Conservation (phyloP, 495 filamentous ascomycete species). For the Rostrohypoxylon terebratum region DNA sequence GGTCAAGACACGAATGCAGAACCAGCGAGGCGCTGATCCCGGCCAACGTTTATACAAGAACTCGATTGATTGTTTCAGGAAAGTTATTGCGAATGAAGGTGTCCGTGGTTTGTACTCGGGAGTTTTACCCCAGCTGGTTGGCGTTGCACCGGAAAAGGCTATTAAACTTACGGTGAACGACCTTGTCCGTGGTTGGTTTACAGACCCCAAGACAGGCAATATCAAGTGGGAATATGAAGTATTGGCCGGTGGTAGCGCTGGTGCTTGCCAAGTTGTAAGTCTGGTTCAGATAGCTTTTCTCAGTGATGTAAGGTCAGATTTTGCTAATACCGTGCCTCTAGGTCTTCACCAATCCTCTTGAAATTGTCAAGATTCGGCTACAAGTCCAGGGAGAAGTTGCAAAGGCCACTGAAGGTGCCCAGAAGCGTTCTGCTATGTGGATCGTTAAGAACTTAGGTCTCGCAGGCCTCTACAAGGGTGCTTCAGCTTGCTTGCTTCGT, state of each 20-base stretch:
- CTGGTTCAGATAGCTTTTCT: background rate
- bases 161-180: constrained; percentile 99
- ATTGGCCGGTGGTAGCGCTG: constrained; percentile 88
- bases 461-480: constrained; percentile 96
- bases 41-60: constrained; percentile 95
- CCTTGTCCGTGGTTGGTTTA: constrained; percentile 80
- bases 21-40: constrained; percentile 83
- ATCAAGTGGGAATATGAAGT: constrained; percentile 81
- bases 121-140: constrained; percentile 92
- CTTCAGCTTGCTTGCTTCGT: constrained; percentile 93
- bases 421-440: constrained; percentile 93
- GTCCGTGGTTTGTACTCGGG: constrained; percentile 91
- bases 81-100: constrained; percentile 94
- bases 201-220: constrained; percentile 77
- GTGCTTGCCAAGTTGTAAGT: constrained; percentile 96
- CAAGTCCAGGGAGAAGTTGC: constrained; percentile 97
- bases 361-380: constrained; percentile 98
- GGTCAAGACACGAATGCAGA: constrained; percentile 99
- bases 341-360: constrained; percentile 96
- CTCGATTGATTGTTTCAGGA: constrained; percentile 90
- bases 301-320: background rate
- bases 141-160: constrained; percentile 97
- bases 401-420: constrained; percentile 84
- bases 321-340: constrained; percentile 52
- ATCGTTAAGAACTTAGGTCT: constrained; percentile 95